Evolutionary conservation across 2,329 filamentous ascomycete species (phyloP), one percentile per base, ranked within the genome.

Genomic region (Hirsutella rhossiliensis): DNA sequence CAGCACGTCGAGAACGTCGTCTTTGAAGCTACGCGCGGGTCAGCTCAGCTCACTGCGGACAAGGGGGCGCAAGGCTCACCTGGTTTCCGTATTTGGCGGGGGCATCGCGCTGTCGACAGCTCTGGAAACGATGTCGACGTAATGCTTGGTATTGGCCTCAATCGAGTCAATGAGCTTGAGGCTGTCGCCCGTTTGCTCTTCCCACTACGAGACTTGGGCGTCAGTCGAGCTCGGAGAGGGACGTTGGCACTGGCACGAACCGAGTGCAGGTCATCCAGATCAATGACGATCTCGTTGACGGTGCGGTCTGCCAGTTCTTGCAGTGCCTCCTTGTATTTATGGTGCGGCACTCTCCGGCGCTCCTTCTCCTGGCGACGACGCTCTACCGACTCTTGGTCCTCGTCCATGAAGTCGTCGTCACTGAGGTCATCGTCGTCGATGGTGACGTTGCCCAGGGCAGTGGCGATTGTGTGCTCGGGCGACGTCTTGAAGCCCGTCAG

Each of bases 1-100:
- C 57, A 98, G 83, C 28, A 98, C 87, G 64, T 98, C 92, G 38
- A 98, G 75, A 11, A 97, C 89, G 64, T 98, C 92, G 58, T 96
- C 89, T 63, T 97, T 97, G 74, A 95, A 97, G 53, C 83, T 87
- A 39, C 5, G 52, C 32, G 37, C 20, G 38, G 32, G 40, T 32
- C 30, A 45, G 44, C 17, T 36, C 17, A 17, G 34, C 17, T n/a
- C 3, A 3, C 27, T 3, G 3, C n/a, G 3, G 12, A 18, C 6
- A n/a, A 12, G 4, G 5, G 3, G 3, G 15, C 8, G 7, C 6
- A 12, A 8, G 13, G 58, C 78, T 54, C 73, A 87, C 77, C 77
- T 89, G 52, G 90, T 75, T 51, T 95, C 87, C 43, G 72, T 73
- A 13, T 78, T 84, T 36, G 89, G 83, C 49, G 76, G 71, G 1